Evolutionary conservation across 2,329 filamentous ascomycete species (phyloP), one percentile per base, ranked within the genome.

Genomic region (Phyllosticta paracitricarpa): DNA sequence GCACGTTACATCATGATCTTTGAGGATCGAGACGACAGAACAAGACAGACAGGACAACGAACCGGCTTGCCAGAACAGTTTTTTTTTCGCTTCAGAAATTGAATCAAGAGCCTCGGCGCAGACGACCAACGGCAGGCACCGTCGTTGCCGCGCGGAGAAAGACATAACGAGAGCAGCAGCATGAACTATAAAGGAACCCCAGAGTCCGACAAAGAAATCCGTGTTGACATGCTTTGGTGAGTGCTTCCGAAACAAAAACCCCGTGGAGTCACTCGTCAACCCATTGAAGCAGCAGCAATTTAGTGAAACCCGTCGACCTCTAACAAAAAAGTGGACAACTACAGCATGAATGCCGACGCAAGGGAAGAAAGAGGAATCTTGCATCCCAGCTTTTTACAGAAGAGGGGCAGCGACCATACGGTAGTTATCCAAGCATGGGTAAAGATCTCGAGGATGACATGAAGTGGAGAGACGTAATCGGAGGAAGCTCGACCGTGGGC

Each of bases 361-460:
- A 61, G 59, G 59, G 59, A 35, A 48, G 25, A 54, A 56, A 60
- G 58, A 60, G 56, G 53, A 33, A 56, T 48, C 59, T 61, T 61
- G 59, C 59, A 57, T 61, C 60, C 56, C 60, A 56, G 33, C 60
- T 61, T 61, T 61, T 61, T 61, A 61, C 60, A 61, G 52, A 61
- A 53, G 55, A 55, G 26, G 54, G 56, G 54, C 53, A 58, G 56
- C 60, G 60, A 61, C 60, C 60, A 56, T 56, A 61, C 60, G 55
- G 51, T 57, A 57, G 54, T 56, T 61, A 61, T 61, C 60, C 60
- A 61, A 61, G 60, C 60, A 56, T 56, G 55, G 51, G 35, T 51
- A 58, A 61, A 54, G 53, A 56, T 61, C 30, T 61, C 59, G 59
- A 55, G 33, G 33, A 40, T 40, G 33, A 40, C 33, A 22, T 53